Percentiles rank a stretch among this genome's conserved stretches.
These are phyloP conservation scores for Colletotrichum sidae DNA, from an alignment of 2,329 filamentous ascomycete species.

Conservation along the genomic window DNA sequence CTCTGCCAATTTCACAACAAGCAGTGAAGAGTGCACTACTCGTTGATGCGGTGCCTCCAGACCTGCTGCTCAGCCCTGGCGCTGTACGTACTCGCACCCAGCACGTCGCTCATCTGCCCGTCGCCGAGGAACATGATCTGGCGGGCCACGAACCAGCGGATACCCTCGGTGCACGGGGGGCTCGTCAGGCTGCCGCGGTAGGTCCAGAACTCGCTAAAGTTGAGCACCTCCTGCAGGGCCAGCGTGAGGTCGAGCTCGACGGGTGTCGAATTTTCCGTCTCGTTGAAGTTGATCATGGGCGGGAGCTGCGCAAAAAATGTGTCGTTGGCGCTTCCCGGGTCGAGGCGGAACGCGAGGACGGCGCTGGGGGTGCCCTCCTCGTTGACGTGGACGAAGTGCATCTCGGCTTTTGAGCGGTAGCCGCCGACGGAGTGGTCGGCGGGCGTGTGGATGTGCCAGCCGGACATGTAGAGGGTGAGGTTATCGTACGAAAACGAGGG, in stretches of 20 bases:
- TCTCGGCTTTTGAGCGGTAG: slow-evolving; percentile 55
- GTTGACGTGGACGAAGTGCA: slow-evolving; percentile 61
- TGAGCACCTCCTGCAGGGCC: slow-evolving; percentile 49
- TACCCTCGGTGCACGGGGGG: slow-evolving; percentile 59
- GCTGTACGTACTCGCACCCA: slow-evolving; percentile 56
- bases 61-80: slow-evolving; percentile 57
- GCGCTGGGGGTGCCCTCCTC: slow-evolving; percentile 43
- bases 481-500: slow-evolving; percentile 58
- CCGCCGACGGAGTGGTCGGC: slow-evolving; percentile 60
- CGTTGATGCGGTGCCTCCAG: slow-evolving; percentile 49
- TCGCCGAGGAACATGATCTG: slow-evolving; percentile 51
- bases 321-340: slow-evolving; percentile 51
- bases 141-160: slow-evolving; percentile 52
- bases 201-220: slow-evolving; percentile 59
- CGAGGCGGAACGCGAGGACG: slow-evolving; percentile 59
- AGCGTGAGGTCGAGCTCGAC: slow-evolving; percentile 45
- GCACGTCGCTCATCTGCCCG: slow-evolving; percentile 59
- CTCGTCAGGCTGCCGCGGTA: slow-evolving; percentile 60
- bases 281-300: slow-evolving; percentile 51
- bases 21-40: background rate
- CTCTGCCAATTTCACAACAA: no score
- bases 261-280: slow-evolving; percentile 39
- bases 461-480: slow-evolving; percentile 57
- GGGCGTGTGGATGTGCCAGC: slow-evolving; percentile 64
- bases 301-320: slow-evolving; percentile 56